Base-by-base conservation (phyloP, 257 asterid genomes). In the Petrea volubilis region DNA sequence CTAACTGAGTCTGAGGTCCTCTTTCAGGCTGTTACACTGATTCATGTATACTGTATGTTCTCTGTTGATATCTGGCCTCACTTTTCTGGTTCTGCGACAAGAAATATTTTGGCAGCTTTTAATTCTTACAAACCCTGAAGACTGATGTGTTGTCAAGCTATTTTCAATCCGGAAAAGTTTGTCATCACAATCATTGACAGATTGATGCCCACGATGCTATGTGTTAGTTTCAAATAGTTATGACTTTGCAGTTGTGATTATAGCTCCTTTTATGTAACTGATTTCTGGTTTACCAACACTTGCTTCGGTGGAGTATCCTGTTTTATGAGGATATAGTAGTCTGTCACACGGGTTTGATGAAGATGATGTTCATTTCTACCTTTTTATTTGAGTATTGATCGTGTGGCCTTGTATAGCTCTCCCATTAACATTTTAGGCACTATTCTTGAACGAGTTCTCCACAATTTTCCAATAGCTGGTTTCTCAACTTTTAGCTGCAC, bases 1-100 rank as follows among this genome's bases (percentile, higher is more conserved):
- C 41, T 25, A 60, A 73, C 68, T 6, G 67, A 7, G 40, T 47
- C 27, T 49, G 20, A 46, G 60, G 53, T 43, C 43, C 41, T 27
- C 23, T 65, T 70, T 78, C 49, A 34, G 25, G 77, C 59, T 24
- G 69, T 69, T 11, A 53, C 51, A 51, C 40, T 58, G 25, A 51
- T 51, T 36, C 28, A 13, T 55, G 66, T 47, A 23, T 6, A 23
- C 57, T 67, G 46, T 14, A 18, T 55, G 43, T 21, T 51, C 56
- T 36, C 34, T 49, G 21, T 71, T 50, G 9, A 38, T 52, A 51
- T 71, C 55, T 28, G 15, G 74, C 52, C 65, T 34, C n/a, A 41
- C 12, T 52, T 40, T 60, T 40, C 49, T 20, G 20, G 34, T 40
- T 43, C 57, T 64, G 52, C 40, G 43, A 47, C 27, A 27, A 47